Percentiles rank a stretch among this genome's conserved stretches.
phyloP scores from a whole-genome alignment of 176 grass and related monocot genomes.

The Ensete glaucum region DNA sequence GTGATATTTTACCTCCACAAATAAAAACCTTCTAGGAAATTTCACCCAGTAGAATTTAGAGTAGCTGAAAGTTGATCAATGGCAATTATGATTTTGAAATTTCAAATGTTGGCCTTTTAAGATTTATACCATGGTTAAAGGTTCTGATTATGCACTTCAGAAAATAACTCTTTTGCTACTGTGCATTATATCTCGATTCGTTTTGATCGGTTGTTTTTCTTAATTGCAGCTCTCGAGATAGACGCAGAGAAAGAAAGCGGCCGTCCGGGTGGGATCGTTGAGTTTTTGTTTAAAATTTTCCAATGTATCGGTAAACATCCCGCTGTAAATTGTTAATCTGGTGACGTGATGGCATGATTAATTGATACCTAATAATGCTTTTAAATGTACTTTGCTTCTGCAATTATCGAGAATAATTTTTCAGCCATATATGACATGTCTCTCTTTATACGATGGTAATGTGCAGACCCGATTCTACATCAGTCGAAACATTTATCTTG shows the following conservation, averaged over 20 bases:
- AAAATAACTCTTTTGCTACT: no score
- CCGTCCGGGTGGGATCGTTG: slow-evolving; percentile 87
- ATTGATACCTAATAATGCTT: neutral
- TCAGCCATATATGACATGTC: no score
- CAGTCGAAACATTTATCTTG: no score
- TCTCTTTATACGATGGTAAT: no score
- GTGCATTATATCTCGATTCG: neutral
- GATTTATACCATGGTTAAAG: neutral
- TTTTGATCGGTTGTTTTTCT: slow-evolving; percentile 20
- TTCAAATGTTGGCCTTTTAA: neutral
- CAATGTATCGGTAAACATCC: neutral
- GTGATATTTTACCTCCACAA: neutral
- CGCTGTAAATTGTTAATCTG: neutral
- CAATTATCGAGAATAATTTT: no score
- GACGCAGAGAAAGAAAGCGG: slow-evolving; percentile 65
- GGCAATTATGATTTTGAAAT: neutral
- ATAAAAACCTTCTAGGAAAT: neutral
- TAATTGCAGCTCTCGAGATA: slow-evolving; percentile 57
- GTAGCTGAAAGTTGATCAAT: neutral
- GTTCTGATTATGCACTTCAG: neutral
- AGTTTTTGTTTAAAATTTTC: slow-evolving; percentile 29
- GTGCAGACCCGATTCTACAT: no score
- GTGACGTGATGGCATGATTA: neutral
- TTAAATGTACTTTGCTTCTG: no score
- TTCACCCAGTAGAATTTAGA: no score